Evolutionary conservation across 768 basidiomycete genomes (phyloP), one percentile per base, ranked within the genome.

Genomic region (Tubosaeta sp.): DNA sequence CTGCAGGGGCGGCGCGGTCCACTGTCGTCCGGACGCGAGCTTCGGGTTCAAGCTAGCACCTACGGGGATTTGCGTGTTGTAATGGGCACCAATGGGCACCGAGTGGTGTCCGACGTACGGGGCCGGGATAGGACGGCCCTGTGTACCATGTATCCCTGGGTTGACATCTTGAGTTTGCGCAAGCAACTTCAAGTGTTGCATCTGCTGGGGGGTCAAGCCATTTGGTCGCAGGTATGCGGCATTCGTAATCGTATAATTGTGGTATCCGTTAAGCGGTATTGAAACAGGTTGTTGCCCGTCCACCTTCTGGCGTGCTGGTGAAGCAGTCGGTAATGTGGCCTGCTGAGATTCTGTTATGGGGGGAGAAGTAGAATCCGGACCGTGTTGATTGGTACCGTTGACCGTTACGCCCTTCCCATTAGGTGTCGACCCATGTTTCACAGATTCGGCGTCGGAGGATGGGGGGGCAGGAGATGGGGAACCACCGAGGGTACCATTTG

Each of bases 101-200:
- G 61, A 43, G 26, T 22, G 22, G 22, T 72, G 69, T 46, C 69
- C 69, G 46, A 65, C 53, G 29, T 64, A 70, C 12, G 65, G 55
- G 3, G 58, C 17, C 50, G 65, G 70, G 12, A 76, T 73, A 61
- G 76, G 72, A 53, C 70, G 67, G 51, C 64, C 66, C 46, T 67
- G 60, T 48, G 65, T 47, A 38, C 65, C 59, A 46, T 74, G 75
- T 48, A 72, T 60, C 38, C 66, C 58, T 43, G 48, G 45, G 48
- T 71, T 70, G 34, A 74, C 58, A 41, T 77, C 78, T 53, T 71
- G 73, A 16, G 65, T 68, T 48, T 67, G 70, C 33, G 84, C 78
- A 4, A 77, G 80, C 9, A 77, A 68, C 67, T 85, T 84, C 38
- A 85, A 59, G 50, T 72, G 76, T 63, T 84, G 82, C 65, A 85